Evolutionary conservation across 202 grass and related monocot genomes (phyloP), one percentile per base, ranked within the genome.

Genomic region (Panicum hallii): DNA sequence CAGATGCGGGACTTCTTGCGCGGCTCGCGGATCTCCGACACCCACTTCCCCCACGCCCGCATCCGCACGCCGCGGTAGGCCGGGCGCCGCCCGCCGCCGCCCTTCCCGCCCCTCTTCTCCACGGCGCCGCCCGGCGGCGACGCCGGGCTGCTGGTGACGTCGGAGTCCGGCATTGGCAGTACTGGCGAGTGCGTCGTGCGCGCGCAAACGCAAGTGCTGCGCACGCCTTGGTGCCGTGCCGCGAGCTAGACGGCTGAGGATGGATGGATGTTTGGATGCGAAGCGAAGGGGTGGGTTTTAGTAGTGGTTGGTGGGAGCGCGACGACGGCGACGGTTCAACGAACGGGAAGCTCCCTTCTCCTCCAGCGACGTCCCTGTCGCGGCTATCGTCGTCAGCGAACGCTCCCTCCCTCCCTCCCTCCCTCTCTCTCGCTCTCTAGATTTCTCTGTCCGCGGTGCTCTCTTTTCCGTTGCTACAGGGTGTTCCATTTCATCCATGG

Each of bases 1-100:
- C 93, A 95, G 88, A 95, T 95, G 54, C 93, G 93, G 1, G 93
- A 95, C 81, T 93, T 95, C 90, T 95, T 95, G 36, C 91, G 86
- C 42, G 93, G 93, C 88, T 95, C 93, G 53, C 93, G 84, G 67
- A 95, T 95, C 90, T 95, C 93, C 1, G 93, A 95, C 72, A 95
- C 90, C 93, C 90, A 95, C 87, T 93, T 93, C 5, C 92, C 92
- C 92, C 92, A 94, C 4, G 87, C 88, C 19, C 93, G 81, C 93
- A 92, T 94, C 42, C 90, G 90, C 47, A 94, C 93, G 43, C 93
- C 93, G 7, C 90, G 90, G 74, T 92, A 94, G 12, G 82, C 60
- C 19, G 85, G 81, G 17, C 85, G 73, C 52, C 63, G 17, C 10
- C 48, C 73, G 36, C n/a, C 45, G 38, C 68, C 63, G 7, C 38